Evolutionary conservation across 148 eudicot genomes (phyloP).

Genomic region (Oxyria digyna): DNA sequence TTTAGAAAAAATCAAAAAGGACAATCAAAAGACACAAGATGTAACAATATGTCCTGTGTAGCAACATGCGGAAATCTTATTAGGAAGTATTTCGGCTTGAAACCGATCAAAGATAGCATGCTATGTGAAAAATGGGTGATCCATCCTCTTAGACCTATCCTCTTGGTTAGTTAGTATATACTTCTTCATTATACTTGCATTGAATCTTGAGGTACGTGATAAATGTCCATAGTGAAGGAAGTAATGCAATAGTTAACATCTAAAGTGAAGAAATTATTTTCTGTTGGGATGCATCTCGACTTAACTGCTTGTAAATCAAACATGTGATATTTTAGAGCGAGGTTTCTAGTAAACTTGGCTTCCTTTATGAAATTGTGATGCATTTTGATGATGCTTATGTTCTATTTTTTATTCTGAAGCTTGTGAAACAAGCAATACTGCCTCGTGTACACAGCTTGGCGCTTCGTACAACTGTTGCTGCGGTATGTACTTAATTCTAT

Average conservation of each 20-base stretch:
- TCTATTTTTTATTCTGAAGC: conserved; percentile 27
- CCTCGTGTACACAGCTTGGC: conserved; percentile 95
- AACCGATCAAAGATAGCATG: neutral
- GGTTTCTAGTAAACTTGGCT: neutral
- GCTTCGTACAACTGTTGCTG: conserved; percentile 93
- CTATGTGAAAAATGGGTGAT: neutral
- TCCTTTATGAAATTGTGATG: neutral
- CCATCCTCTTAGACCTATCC: neutral
- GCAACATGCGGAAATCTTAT: neutral
- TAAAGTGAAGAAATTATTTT: neutral
- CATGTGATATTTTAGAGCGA: neutral
- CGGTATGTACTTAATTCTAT: conserved; percentile 33
- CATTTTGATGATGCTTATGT: neutral
- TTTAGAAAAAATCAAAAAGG: neutral
- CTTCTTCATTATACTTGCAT: too few relatives aligned
- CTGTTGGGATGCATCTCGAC: neutral
- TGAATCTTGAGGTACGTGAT: neutral
- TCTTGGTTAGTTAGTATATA: too few relatives aligned
- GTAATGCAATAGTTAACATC: neutral
- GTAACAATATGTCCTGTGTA: neutral
- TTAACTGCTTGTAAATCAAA: neutral
- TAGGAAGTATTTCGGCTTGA: neutral
- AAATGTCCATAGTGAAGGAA: neutral
- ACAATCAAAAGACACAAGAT: neutral
- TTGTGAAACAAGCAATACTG: conserved; percentile 66